Percentiles rank a stretch among this genome's conserved stretches.
These are phyloP conservation scores for Hyaloperonospora arabidopsidis DNA, from an alignment of 352 stramenopile species.

Conservation along the genomic window DNA sequence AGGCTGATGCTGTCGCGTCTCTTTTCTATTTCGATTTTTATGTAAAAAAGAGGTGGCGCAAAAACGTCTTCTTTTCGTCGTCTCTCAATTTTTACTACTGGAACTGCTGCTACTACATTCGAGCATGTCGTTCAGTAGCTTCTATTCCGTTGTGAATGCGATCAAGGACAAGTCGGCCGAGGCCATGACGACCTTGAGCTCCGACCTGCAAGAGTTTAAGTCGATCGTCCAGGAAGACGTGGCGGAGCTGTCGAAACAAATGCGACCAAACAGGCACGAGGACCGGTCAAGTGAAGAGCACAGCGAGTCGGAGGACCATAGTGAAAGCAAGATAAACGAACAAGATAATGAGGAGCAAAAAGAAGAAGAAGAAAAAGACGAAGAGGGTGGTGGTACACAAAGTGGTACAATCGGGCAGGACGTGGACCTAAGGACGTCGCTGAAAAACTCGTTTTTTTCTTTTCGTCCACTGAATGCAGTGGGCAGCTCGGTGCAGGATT, in stretches of 20 bases:
- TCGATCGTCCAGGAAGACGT: constrained; percentile 64
- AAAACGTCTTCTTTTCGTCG: too few species aligned
- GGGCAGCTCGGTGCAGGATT: constrained; percentile 19
- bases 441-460: constrained; percentile 49
- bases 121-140: constrained; percentile 41
- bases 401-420: constrained; percentile 9
- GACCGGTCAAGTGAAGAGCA: constrained; percentile 34
- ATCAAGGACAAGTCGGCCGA: constrained; percentile 58
- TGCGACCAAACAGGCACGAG: constrained; percentile 50
- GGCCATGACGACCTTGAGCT: constrained; percentile 64
- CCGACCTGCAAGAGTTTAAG: constrained; percentile 63
- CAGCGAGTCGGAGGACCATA: constrained; percentile 17
- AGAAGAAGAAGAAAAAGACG: neutral
- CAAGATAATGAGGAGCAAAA: constrained; percentile 5
- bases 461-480: constrained; percentile 44
- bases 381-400: too few species aligned
- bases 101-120: too few species aligned
- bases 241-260: constrained; percentile 46
- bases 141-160: constrained; percentile 40
- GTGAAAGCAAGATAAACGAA: neutral
- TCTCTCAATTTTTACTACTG: too few species aligned
- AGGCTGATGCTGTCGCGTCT: too few species aligned
- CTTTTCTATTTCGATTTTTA: neutral
- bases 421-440: constrained; percentile 8
- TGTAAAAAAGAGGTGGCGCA: too few species aligned